Percentiles rank a stretch among this genome's conserved stretches.
Conservation (phyloP, 2,329 filamentous ascomycete species). For the Ambrosiella cleistominuta region DNA sequence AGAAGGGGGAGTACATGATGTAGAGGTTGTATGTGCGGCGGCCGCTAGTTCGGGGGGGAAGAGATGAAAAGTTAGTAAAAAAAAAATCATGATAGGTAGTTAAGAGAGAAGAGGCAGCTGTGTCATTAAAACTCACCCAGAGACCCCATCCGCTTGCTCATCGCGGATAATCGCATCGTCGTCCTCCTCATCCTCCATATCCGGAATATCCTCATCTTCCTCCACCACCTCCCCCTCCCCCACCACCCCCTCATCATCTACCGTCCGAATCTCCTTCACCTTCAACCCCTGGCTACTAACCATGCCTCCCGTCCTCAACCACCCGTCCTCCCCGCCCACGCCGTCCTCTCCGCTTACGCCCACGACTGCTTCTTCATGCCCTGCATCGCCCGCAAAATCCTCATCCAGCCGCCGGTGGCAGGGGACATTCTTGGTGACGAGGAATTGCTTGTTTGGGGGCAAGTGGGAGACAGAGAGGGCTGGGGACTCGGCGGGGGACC, state of each 20-base stretch:
- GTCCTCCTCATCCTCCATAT: constrained; percentile 97
- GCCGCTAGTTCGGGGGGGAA: constrained; percentile 33
- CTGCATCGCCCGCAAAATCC: constrained; percentile 78
- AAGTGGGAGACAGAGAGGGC: constrained; percentile 65
- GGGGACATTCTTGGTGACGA: constrained; percentile 86
- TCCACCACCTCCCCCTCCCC: constrained; percentile 57
- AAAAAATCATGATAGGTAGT: not conserved
- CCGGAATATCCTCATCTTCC: constrained; percentile 75
- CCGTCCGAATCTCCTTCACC: constrained; percentile 65
- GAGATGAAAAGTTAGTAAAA: not conserved
- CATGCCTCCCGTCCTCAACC: constrained; percentile 73
- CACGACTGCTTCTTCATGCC: constrained; percentile 72
- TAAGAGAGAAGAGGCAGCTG: too few relatives aligned
- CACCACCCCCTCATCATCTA: constrained; percentile 77
- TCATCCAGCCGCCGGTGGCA: constrained; percentile 84
- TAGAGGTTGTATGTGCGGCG: constrained; percentile 93
- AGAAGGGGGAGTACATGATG: constrained; percentile 95
- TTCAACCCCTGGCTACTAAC: constrained; percentile 58
- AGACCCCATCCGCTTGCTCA: constrained; percentile 11
- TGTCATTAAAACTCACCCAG: not conserved
- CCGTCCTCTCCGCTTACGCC: constrained; percentile 43
- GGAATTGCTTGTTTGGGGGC: constrained; percentile 79
- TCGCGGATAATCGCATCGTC: constrained; percentile 93
- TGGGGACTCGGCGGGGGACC: constrained; percentile 74
- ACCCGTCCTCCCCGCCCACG: constrained; percentile 60